Conservation (phyloP, 1,284 basidiomycete genomes). For the Ganoderma resinaceum region DNA sequence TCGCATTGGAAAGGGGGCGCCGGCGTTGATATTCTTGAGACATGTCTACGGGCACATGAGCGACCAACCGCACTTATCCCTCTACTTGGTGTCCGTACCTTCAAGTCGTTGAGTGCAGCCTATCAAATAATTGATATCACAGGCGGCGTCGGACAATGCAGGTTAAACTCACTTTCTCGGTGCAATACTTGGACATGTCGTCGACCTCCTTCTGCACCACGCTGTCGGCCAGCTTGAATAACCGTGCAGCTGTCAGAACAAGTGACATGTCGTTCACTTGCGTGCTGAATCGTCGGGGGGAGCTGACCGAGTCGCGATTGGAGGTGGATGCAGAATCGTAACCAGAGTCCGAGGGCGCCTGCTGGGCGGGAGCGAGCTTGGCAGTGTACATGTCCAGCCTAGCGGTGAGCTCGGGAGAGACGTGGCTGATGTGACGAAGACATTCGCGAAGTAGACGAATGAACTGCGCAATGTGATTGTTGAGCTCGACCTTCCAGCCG, state of each 20-base stretch:
- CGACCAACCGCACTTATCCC: neutral
- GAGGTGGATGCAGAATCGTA: conserved; percentile 70
- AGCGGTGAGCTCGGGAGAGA: conserved; percentile 82
- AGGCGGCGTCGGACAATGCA: neutral
- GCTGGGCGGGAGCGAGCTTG: conserved; percentile 71
- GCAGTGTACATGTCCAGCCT: conserved; percentile 85
- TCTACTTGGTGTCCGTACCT: conserved; percentile 56
- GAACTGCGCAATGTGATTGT: conserved; percentile 90
- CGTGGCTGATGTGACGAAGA: conserved; percentile 73
- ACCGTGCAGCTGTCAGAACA: conserved; percentile 70
- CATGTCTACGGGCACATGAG: conserved; percentile 67
- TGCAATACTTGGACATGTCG: conserved; percentile 71
- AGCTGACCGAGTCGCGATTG: conserved; percentile 59
- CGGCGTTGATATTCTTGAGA: conserved; percentile 90
- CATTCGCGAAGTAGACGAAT: conserved; percentile 87
- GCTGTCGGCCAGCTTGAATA: conserved; percentile 79
- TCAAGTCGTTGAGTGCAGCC: conserved; percentile 86
- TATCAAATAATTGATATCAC: conserved; percentile 38
- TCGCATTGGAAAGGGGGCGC: conserved; percentile 84
- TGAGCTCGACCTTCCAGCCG: conserved; percentile 92
- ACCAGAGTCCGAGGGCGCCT: conserved; percentile 62
- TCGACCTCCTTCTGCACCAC: conserved; percentile 82
- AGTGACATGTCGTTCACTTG: conserved; percentile 78
- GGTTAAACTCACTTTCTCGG: conserved; percentile 69
- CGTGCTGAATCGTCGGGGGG: conserved; percentile 50